Percentiles rank a stretch among this genome's conserved stretches.
These are phyloP conservation scores for Nothophaeocryptopus gaeumannii DNA, from an alignment of 2,329 filamentous ascomycete species.

Conservation along the genomic window DNA sequence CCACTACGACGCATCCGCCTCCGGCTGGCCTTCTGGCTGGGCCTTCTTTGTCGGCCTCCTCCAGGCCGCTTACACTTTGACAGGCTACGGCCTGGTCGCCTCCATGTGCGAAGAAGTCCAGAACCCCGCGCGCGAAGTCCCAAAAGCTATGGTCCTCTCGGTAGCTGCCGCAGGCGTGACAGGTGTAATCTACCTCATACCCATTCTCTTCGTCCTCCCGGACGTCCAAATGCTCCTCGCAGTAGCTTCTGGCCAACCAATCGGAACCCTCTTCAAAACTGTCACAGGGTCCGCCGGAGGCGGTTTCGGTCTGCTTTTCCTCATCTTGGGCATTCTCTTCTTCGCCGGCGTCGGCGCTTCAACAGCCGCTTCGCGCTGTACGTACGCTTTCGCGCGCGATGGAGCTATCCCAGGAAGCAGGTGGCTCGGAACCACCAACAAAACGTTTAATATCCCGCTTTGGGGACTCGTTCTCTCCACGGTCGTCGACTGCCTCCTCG, in stretches of 20 bases:
- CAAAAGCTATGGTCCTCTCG: constrained; percentile 67
- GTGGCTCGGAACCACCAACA: constrained; percentile 54
- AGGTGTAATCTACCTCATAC: constrained; percentile 66
- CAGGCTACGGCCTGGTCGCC: constrained; percentile 69
- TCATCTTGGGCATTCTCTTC: constrained; percentile 72
- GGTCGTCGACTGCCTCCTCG: constrained; percentile 66
- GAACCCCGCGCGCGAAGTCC: constrained; percentile 65
- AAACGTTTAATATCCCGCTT: constrained; percentile 65
- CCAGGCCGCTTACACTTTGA: constrained; percentile 62
- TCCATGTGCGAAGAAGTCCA: constrained; percentile 72
- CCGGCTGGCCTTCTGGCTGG: constrained; percentile 68
- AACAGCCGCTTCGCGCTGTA: constrained; percentile 69
- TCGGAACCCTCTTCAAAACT: constrained; percentile 71
- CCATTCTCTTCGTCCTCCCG: constrained; percentile 72
- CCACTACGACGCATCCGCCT: constrained; percentile 64
- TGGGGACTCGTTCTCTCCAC: constrained; percentile 68
- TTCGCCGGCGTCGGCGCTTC: constrained; percentile 74
- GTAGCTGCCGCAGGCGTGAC: constrained; percentile 66
- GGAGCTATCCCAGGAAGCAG: constrained; percentile 57
- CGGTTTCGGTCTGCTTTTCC: constrained; percentile 71
- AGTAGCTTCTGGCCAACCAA: constrained; percentile 71
- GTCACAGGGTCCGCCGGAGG: constrained; percentile 70
- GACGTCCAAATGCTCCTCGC: constrained; percentile 61
- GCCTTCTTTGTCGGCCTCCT: constrained; percentile 70
- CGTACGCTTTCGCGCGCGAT: constrained; percentile 71